phyloP scores from a whole-genome alignment of 352 stramenopile genomes.

The Phytophthora palmivora region DNA sequence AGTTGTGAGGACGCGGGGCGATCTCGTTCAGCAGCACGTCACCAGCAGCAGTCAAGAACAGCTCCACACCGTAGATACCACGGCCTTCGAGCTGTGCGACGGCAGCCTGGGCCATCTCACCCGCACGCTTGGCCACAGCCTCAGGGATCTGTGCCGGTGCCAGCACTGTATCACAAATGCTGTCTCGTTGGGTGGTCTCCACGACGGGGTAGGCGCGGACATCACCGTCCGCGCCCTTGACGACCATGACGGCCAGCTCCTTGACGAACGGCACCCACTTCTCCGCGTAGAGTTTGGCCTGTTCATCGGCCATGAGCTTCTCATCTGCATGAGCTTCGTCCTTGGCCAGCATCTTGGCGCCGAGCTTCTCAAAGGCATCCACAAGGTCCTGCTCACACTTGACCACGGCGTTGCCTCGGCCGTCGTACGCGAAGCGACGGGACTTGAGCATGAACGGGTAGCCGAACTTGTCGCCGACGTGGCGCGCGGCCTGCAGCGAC shows the following conservation, averaged over 20 bases:
- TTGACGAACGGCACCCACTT: conserved; percentile 97
- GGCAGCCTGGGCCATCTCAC: conserved; percentile 66
- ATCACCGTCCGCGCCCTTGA: conserved; percentile 73
- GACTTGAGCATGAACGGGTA: conserved; percentile 99
- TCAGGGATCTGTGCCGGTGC: conserved; percentile 83
- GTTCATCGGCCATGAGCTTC: conserved; percentile 28
- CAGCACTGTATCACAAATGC: conserved; percentile 97
- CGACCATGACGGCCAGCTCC: conserved; percentile 98
- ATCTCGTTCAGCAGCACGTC: conserved; percentile 98
- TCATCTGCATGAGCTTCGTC: conserved; percentile 28
- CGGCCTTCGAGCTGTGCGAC: conserved; percentile 86
- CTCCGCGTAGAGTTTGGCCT: conserved; percentile 91
- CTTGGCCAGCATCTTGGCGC: conserved; percentile 34
- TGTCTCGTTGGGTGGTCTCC: conserved; percentile 97
- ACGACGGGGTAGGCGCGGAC: conserved; percentile 95
- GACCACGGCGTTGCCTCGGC: conserved; percentile 96
- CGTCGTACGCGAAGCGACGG: conserved; percentile 96
- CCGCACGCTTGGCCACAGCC: conserved; percentile 50
- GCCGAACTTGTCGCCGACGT: conserved; percentile 72
- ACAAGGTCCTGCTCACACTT: conserved; percentile 77
- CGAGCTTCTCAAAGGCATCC: conserved; percentile 85
- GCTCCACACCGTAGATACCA: conserved; percentile 97
- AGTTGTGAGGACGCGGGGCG: conserved; percentile 97
- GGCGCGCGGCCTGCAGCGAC: conserved; percentile 47
- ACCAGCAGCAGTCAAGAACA: conserved; percentile 93